A percentile compares a stretch with the other conserved stretches of the same genome.
Evolutionary conservation across 1,284 basidiomycete species (phyloP).

Genomic region (Xerocomus alliaceus): DNA sequence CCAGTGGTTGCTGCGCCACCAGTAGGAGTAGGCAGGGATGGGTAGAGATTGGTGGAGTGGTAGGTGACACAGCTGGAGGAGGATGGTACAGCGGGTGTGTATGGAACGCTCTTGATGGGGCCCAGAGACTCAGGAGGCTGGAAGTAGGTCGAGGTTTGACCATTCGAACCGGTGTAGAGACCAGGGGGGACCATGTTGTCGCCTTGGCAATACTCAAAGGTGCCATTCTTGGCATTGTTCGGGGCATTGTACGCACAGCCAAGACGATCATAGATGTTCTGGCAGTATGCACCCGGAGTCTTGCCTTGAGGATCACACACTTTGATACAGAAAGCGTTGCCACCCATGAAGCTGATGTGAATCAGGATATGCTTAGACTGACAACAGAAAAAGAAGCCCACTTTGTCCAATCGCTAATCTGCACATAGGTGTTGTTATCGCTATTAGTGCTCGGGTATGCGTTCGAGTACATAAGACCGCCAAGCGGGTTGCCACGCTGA

Average conservation of each 20-base stretch:
- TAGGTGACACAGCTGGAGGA: conserved; percentile 69
- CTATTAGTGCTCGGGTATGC: conserved; percentile 51
- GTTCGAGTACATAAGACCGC: conserved; percentile 68
- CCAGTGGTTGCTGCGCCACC: conserved; percentile 15
- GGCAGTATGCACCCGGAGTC: conserved; percentile 61
- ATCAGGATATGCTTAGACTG: not conserved
- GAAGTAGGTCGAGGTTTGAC: conserved; percentile 55
- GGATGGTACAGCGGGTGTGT: conserved; percentile 62
- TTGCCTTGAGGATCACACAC: conserved; percentile 63
- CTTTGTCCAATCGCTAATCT: conserved; percentile 69
- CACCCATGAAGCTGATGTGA: conserved; percentile 62
- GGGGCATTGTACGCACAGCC: conserved; percentile 76
- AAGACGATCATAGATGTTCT: conserved; percentile 70
- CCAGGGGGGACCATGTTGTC: conserved; percentile 52
- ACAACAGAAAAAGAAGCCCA: conserved; percentile 21
- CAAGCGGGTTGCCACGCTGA: conserved; percentile 70
- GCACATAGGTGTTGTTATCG: conserved; percentile 49
- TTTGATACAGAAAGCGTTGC: conserved; percentile 59
- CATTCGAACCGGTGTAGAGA: conserved; percentile 43
- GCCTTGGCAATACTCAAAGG: conserved; percentile 66
- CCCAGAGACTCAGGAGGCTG: conserved; percentile 69
- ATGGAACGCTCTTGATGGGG: conserved; percentile 64
- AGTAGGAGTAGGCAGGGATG: conserved; percentile 31
- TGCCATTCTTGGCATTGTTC: conserved; percentile 60
- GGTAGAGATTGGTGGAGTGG: conserved; percentile 58